A percentile compares a stretch with the other conserved stretches of the same genome.
These are phyloP conservation scores for Liquidambar formosana DNA, from an alignment of 164 flowering plant species.

Conservation along the genomic window DNA sequence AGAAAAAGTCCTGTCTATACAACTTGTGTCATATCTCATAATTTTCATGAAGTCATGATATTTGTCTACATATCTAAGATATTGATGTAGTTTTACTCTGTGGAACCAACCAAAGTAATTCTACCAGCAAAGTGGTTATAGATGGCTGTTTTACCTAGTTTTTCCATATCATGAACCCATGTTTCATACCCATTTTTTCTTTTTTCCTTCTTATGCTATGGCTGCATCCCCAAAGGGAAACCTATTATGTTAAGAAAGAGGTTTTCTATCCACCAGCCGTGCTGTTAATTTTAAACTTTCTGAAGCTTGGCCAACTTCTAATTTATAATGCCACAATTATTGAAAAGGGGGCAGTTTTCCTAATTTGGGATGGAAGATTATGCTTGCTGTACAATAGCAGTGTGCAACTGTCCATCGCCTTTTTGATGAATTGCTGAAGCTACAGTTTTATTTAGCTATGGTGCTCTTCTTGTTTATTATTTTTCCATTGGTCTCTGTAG, in stretches of 20 bases:
- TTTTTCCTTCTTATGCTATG: not conserved
- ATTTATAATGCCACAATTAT: not conserved
- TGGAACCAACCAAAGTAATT: no score
- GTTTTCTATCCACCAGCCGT: not conserved
- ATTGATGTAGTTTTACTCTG: no score
- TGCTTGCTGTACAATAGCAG: no score
- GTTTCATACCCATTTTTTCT: not conserved
- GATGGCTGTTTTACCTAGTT: no score
- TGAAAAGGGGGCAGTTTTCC: not conserved
- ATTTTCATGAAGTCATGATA: no score
- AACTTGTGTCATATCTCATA: no score
- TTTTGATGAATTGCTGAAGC: not conserved
- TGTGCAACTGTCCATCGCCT: not conserved
- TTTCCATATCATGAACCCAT: not conserved
- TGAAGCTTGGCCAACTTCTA: not conserved
- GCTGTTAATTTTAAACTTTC: not conserved
- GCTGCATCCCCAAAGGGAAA: not conserved
- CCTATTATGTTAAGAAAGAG: not conserved
- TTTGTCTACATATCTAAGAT: no score
- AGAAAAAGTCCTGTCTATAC: no score
- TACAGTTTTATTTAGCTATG: not conserved
- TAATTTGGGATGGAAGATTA: not conserved
- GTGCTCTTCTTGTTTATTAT: not conserved
- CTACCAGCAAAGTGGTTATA: no score
- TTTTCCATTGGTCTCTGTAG: no score